Conservation (phyloP, 345 rosid genomes). For the Psidium friedrichsthalianum region DNA sequence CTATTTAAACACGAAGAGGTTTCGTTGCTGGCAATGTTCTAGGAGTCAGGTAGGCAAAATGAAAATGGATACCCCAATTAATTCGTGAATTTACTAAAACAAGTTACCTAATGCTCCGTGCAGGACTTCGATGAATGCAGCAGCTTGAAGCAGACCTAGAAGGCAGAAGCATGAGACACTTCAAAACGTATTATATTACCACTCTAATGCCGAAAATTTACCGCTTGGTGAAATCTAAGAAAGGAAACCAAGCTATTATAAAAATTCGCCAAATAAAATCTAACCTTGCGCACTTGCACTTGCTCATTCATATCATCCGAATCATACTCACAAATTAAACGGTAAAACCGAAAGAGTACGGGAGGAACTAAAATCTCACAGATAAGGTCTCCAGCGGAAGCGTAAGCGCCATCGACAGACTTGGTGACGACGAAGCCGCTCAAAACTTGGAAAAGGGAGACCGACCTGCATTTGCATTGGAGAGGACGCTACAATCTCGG, state of each 20-base stretch:
- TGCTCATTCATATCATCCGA: background rate
- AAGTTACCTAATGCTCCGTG: slow-evolving; percentile 71
- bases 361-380: slow-evolving; percentile 18
- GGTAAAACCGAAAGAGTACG: background rate
- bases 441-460: slow-evolving; percentile 34
- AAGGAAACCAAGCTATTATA: background rate
- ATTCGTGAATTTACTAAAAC: background rate
- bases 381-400: slow-evolving; percentile 57
- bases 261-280: background rate
- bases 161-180: slow-evolving; percentile 1
- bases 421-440: slow-evolving; percentile 16
- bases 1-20: background rate
- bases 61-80: background rate
- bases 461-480: slow-evolving; percentile 21
- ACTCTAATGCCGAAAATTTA: too few relatives aligned
- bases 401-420: slow-evolving; percentile 40
- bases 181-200: background rate
- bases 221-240: background rate
- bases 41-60: background rate
- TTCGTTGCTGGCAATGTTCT: background rate
- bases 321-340: background rate
- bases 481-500: background rate
- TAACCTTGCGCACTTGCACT: too few relatives aligned
- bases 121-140: slow-evolving; percentile 58
- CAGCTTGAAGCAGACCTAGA: slow-evolving; percentile 21